A percentile compares a stretch with the other conserved stretches of the same genome.
Conservation (phyloP, 2,329 filamentous ascomycete species). For the Aspergillus sp. region DNA sequence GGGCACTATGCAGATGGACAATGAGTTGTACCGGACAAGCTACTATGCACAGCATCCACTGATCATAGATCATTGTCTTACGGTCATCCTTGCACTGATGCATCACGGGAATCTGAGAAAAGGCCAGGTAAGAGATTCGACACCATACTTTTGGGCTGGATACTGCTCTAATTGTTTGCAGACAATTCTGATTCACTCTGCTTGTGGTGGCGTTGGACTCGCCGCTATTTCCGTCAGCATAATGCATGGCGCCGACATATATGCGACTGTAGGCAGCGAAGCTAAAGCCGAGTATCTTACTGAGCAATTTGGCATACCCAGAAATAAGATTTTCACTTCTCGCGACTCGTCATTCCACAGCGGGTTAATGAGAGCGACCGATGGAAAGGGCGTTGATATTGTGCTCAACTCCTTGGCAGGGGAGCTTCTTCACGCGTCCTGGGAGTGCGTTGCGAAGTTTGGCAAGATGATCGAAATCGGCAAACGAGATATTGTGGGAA, state of each 20-base stretch:
- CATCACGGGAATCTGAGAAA: not conserved
- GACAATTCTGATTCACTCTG: not conserved
- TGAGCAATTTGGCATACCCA: slow-evolving; percentile 13
- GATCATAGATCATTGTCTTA: not conserved
- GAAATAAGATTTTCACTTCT: slow-evolving; percentile 19
- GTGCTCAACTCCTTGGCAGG: slow-evolving; percentile 26
- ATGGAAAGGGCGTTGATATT: slow-evolving; percentile 20
- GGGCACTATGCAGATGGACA: not conserved
- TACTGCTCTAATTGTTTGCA: not conserved
- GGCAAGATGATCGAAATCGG: slow-evolving; percentile 26
- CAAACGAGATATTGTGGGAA: slow-evolving; percentile 15
- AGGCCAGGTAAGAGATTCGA: not conserved
- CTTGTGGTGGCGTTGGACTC: not conserved
- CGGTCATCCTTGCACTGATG: not conserved
- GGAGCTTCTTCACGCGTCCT: slow-evolving; percentile 23
- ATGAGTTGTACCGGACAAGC: not conserved
- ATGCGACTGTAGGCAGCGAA: slow-evolving; percentile 17
- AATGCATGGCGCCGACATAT: slow-evolving; percentile 8
- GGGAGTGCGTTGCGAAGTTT: slow-evolving; percentile 27
- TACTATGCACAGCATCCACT: not conserved
- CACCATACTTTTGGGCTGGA: too few relatives aligned
- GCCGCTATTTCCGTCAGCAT: not conserved
- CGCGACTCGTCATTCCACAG: slow-evolving; percentile 14
- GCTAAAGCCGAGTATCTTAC: slow-evolving; percentile 20
- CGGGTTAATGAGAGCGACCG: slow-evolving; percentile 9